These are phyloP conservation scores for Yueomyces sp. DNA, from an alignment of 805 yeast species.

Conservation along the genomic window DNA sequence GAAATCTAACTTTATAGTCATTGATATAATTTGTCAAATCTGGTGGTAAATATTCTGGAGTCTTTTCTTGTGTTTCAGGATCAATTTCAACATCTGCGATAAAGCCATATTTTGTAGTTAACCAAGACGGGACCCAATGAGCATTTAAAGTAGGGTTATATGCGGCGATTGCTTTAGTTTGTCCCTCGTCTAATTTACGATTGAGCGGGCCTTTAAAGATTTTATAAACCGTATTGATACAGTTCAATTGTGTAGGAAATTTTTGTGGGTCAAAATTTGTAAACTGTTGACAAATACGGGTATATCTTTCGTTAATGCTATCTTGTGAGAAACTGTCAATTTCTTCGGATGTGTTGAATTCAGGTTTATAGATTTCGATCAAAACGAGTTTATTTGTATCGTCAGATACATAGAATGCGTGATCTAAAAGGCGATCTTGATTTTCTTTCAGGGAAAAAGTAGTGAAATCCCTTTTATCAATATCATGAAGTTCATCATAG, in stretches of 20 bases:
- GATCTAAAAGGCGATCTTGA: conserved; percentile 30
- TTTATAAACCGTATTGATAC: conserved; percentile 47
- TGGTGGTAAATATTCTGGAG: conserved; percentile 34
- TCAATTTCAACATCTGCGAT: conserved; percentile 15
- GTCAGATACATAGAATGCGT: conserved; percentile 34
- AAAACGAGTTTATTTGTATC: conserved; percentile 35
- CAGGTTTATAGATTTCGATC: conserved; percentile 39
- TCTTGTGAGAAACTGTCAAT: conserved; percentile 33
- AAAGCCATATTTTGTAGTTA: conserved; percentile 37
- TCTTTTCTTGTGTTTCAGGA: conserved; percentile 14
- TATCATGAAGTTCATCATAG: conserved; percentile 17
- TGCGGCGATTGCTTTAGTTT: conserved; percentile 41
- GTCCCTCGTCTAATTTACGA: conserved; percentile 28
- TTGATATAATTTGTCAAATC: conserved; percentile 23
- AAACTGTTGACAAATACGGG: conserved; percentile 21
- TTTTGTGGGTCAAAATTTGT: conserved; percentile 13
- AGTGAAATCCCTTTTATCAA: conserved; percentile 19
- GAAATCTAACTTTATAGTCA: conserved; percentile 20
- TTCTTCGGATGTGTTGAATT: conserved; percentile 33
- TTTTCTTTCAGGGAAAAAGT: conserved; percentile 5
- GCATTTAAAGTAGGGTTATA: conserved; percentile 40
- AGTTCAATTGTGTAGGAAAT: conserved; percentile 41
- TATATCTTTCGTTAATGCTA: conserved; percentile 39
- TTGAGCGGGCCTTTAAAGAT: conserved; percentile 57
- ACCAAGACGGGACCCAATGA: conserved; percentile 40